Conservation (phyloP, 768 basidiomycete genomes). For the Kwoniella newhampshirensis region DNA sequence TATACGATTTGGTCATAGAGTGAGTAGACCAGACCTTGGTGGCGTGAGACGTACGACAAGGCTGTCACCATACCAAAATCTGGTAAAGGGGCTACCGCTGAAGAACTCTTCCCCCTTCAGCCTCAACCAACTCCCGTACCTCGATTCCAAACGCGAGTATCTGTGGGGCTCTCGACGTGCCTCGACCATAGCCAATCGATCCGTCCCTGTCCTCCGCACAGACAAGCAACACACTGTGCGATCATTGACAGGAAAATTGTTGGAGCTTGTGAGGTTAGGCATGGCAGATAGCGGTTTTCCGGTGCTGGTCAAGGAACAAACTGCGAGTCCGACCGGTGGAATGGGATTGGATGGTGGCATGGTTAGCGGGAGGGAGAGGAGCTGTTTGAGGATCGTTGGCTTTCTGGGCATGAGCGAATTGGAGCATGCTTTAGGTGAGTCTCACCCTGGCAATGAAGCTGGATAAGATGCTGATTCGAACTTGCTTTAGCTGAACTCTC, state of each 20-base stretch:
- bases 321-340: not conserved
- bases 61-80: too few relatives aligned
- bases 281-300: conserved; percentile 74
- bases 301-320: conserved; percentile 62
- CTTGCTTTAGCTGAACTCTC: conserved; percentile 56
- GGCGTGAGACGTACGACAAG: too few relatives aligned
- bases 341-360: conserved; percentile 11
- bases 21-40: too few relatives aligned
- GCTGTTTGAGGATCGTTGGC: conserved; percentile 69
- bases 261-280: conserved; percentile 62
- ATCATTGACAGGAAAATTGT: conserved; percentile 69
- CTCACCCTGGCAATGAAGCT: not conserved
- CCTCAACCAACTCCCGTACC: conserved; percentile 82
- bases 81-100: too few relatives aligned
- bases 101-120: conserved; percentile 46
- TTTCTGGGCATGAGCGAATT: conserved; percentile 91
- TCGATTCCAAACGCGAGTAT: conserved; percentile 87
- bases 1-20: conserved; percentile 95
- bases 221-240: conserved; percentile 75
- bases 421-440: conserved; percentile 83
- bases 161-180: conserved; percentile 77
- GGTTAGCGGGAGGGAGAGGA: conserved; percentile 9
- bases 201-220: conserved; percentile 68
- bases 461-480: conserved; percentile 1
- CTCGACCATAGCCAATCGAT: conserved; percentile 68